Evolutionary conservation across 1,139 yeast species (phyloP).

Genomic region (Sugiyamaella grinbergsii): DNA sequence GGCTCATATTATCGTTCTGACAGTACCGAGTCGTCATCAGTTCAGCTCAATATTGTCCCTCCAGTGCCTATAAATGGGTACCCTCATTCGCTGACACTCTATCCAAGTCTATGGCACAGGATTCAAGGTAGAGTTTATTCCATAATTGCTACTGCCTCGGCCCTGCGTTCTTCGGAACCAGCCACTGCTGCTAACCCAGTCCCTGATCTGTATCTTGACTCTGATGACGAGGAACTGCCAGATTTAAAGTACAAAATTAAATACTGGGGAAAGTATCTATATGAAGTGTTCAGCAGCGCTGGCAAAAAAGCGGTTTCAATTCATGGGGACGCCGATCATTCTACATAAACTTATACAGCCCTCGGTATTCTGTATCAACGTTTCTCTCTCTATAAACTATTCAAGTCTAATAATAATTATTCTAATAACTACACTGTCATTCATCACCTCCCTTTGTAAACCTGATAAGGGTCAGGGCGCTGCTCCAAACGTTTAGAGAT

Average conservation of each 20-base stretch:
- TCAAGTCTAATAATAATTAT: too few species aligned
- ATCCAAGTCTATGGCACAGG: background rate
- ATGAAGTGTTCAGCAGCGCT: background rate
- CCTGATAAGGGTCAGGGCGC: constrained; percentile 7
- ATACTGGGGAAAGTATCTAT: background rate
- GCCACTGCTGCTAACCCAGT: constrained; percentile 1
- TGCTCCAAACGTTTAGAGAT: background rate
- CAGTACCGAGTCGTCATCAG: background rate
- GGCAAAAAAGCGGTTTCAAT: too few species aligned
- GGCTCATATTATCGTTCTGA: background rate
- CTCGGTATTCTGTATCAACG: too few species aligned
- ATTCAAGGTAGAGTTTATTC: background rate
- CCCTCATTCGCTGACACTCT: background rate
- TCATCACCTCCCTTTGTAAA: too few species aligned
- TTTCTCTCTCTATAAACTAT: too few species aligned
- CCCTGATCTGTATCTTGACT: constrained; percentile 11
- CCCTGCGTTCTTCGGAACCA: constrained; percentile 1
- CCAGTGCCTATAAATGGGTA: background rate
- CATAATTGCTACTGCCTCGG: too few species aligned
- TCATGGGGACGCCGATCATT: too few species aligned
- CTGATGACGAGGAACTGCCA: background rate
- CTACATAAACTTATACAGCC: too few species aligned
- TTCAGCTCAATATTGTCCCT: background rate
- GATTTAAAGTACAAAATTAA: background rate
- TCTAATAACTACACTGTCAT: too few species aligned